Evolutionary conservation across 345 rosid species (phyloP).

Genomic region (Lepidium africanum): DNA sequence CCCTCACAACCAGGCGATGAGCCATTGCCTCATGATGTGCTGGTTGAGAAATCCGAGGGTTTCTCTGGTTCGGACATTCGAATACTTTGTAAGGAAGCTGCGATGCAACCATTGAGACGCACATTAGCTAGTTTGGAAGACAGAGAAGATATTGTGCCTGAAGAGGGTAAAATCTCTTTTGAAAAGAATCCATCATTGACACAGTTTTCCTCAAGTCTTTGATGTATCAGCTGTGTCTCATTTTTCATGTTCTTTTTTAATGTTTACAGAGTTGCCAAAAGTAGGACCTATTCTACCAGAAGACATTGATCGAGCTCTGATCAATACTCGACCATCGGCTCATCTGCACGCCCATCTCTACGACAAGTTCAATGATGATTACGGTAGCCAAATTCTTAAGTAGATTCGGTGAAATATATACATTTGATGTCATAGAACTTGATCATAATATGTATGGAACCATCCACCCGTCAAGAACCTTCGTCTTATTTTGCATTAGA

Average conservation of each 20-base stretch:
- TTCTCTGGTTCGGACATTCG: conserved; percentile 93
- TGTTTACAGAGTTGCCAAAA: conserved; percentile 63
- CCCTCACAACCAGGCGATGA: conserved; percentile 45
- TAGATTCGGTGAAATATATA: conserved; percentile 18
- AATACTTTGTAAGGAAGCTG: conserved; percentile 85
- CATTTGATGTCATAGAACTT: background rate
- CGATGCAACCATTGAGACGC: conserved; percentile 92
- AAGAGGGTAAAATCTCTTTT: conserved; percentile 52
- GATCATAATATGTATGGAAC: background rate
- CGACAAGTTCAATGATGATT: conserved; percentile 80
- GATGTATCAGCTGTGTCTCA: background rate
- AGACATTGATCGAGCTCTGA: conserved; percentile 71
- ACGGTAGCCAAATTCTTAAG: conserved; percentile 80
- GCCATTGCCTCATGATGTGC: conserved; percentile 60
- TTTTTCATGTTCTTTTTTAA: background rate
- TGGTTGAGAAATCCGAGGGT: conserved; percentile 74
- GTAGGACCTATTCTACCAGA: conserved; percentile 62
- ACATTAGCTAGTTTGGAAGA: conserved; percentile 61
- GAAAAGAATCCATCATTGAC: background rate
- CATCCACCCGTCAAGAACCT: background rate
- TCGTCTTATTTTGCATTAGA: background rate
- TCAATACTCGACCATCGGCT: conserved; percentile 90
- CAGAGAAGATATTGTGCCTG: conserved; percentile 52
- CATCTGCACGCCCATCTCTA: conserved; percentile 83
- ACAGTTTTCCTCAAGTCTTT: background rate